Conservation (phyloP, 345 rosid species). For the Erucastrum elatum region DNA sequence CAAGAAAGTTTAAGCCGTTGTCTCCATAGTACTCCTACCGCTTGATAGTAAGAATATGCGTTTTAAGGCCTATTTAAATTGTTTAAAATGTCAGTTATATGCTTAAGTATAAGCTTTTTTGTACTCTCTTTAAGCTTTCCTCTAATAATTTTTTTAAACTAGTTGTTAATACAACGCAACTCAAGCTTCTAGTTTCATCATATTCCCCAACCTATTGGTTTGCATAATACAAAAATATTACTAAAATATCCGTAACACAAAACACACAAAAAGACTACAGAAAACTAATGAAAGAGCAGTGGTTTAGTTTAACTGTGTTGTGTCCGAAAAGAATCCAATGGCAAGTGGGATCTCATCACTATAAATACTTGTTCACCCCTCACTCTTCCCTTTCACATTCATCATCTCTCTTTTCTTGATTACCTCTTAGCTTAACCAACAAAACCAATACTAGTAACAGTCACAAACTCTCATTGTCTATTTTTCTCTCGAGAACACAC, state of each 20-base stretch:
- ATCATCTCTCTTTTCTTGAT: conserved; percentile 12
- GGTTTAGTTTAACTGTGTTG: not conserved
- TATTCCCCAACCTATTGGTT: not conserved
- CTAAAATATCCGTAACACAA: conserved; percentile 17
- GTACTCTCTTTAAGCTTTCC: not conserved
- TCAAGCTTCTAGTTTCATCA: not conserved
- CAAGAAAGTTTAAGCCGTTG: not conserved
- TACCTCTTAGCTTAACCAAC: conserved; percentile 2
- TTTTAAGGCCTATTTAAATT: not conserved
- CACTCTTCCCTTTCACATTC: conserved; percentile 33
- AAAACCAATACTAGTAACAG: not conserved
- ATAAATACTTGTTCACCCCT: conserved; percentile 30
- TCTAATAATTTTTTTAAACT: not conserved
- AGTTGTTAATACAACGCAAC: conserved; percentile 1
- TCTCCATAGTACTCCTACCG: conserved; percentile 10
- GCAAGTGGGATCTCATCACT: conserved; percentile 24
- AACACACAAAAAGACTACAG: not conserved
- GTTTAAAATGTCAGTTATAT: conserved; percentile 14
- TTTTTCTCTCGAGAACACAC: conserved; percentile 7
- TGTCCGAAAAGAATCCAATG: conserved; percentile 35
- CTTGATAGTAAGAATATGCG: conserved; percentile 25
- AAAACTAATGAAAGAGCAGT: not conserved
- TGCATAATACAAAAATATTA: not conserved
- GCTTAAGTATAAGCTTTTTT: conserved; percentile 16
- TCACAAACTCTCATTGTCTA: conserved; percentile 1